phyloP scores from a whole-genome alignment of 345 rosid species.

The Hibiscus mutabilis region DNA sequence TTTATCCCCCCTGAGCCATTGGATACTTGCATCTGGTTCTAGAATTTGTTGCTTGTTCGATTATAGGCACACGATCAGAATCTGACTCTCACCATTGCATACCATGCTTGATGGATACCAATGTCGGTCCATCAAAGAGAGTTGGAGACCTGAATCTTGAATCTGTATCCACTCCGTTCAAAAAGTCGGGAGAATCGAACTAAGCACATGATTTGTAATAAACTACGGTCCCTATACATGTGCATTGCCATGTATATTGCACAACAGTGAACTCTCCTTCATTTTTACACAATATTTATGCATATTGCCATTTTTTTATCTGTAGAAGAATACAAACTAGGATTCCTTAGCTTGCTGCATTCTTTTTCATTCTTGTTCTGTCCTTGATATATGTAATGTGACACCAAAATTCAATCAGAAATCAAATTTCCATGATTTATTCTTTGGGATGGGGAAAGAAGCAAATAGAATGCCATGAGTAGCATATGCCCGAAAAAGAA shows the following conservation, averaged over 20 bases:
- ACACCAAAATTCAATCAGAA: neutral
- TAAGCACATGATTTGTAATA: constrained; percentile 12
- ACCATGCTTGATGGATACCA: no score
- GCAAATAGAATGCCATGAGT: no score
- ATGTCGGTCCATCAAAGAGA: constrained; percentile 47
- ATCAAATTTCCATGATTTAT: neutral
- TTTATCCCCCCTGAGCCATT: neutral
- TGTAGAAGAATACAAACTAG: neutral
- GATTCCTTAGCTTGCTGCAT: neutral
- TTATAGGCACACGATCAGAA: no score
- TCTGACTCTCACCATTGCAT: no score
- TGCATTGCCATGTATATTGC: constrained; percentile 1
- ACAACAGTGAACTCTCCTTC: neutral
- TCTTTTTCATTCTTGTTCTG: constrained; percentile 8
- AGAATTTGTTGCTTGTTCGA: no score
- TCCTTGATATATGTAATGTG: neutral
- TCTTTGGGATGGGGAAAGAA: no score
- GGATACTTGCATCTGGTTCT: no score
- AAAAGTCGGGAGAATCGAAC: constrained; percentile 37
- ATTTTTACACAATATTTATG: neutral
- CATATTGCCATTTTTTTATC: constrained; percentile 2
- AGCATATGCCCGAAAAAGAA: no score
- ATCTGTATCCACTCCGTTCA: constrained; percentile 26
- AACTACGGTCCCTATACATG: constrained; percentile 16
- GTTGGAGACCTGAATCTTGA: constrained; percentile 54